A percentile compares a stretch with the other conserved stretches of the same genome.
phyloP scores from a whole-genome alignment of 1,284 basidiomycete genomes.

The Boletus austroedulis region DNA sequence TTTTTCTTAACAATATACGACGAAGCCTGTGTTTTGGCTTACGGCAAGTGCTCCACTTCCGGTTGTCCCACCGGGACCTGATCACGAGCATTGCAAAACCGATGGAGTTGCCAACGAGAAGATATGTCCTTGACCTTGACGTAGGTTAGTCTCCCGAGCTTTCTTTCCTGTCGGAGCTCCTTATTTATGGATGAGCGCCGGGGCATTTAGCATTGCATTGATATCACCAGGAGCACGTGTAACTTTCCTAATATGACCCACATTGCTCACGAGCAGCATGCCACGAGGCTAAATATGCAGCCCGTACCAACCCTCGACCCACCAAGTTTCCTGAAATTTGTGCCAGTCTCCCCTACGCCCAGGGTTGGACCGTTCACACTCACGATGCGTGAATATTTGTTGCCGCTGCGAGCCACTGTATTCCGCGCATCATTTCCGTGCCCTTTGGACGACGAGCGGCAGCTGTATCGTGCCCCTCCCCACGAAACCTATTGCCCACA shows the following conservation, averaged over 20 bases:
- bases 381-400: conserved; percentile 3
- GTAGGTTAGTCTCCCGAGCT: conserved; percentile 6
- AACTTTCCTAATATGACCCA: conserved; percentile 2
- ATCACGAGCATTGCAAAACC: not conserved
- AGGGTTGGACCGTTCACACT: conserved; percentile 19
- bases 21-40: conserved; percentile 57
- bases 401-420: conserved; percentile 4
- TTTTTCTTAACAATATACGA: conserved; percentile 59
- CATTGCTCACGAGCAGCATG: conserved; percentile 11
- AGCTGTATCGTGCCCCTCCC: conserved; percentile 11
- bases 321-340: conserved; percentile 14
- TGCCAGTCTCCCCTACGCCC: conserved; percentile 29
- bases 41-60: conserved; percentile 12
- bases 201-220: not conserved
- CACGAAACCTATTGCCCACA: conserved; percentile 28
- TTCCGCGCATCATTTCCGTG: conserved; percentile 13
- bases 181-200: conserved; percentile 1
- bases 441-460: conserved; percentile 13
- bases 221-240: not conserved
- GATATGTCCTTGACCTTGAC: not conserved
- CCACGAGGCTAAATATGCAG: conserved; percentile 11
- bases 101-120: not conserved
- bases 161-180: not conserved
- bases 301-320: conserved; percentile 30
- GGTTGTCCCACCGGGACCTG: not conserved